phyloP scores from a whole-genome alignment of 306 rosid species.

The Cotoneaster glaucophyllus region DNA sequence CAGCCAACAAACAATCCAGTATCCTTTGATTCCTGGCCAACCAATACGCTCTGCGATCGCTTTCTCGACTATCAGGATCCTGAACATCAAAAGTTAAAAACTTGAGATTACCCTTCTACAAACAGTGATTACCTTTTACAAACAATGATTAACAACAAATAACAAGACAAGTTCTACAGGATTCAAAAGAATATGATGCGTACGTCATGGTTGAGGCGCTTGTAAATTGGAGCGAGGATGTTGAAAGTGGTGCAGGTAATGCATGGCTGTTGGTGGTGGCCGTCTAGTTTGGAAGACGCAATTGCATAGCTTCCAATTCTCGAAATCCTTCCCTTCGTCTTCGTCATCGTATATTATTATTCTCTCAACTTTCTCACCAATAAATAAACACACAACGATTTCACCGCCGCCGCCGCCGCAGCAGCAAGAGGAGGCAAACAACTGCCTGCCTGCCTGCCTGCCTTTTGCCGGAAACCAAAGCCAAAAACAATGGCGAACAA shows the following conservation, averaged over 20 bases:
- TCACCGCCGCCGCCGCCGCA: not conserved
- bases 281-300: conserved; percentile 63
- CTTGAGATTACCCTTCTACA: not conserved
- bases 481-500: not conserved
- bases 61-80: conserved; percentile 76
- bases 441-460: not conserved
- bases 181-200: not conserved
- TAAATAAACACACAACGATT: not conserved
- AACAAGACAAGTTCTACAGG: not conserved
- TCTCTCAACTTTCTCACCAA: conserved; percentile 21
- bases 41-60: conserved; percentile 70
- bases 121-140: not conserved
- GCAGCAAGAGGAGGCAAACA: not conserved
- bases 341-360: conserved; percentile 25
- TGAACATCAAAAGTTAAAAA: conserved; percentile 11
- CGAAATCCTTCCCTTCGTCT: conserved; percentile 63
- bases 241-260: conserved; percentile 93
- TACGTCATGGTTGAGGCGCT: conserved; percentile 73
- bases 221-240: conserved; percentile 97
- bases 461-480: not conserved
- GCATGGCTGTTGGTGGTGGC: conserved; percentile 57
- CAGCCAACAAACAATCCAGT: conserved; percentile 68
- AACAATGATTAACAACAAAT: not conserved
- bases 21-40: conserved; percentile 74
- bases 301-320: conserved; percentile 77